Conservation (phyloP, 148 eudicot species). For the Cornus suecica region DNA sequence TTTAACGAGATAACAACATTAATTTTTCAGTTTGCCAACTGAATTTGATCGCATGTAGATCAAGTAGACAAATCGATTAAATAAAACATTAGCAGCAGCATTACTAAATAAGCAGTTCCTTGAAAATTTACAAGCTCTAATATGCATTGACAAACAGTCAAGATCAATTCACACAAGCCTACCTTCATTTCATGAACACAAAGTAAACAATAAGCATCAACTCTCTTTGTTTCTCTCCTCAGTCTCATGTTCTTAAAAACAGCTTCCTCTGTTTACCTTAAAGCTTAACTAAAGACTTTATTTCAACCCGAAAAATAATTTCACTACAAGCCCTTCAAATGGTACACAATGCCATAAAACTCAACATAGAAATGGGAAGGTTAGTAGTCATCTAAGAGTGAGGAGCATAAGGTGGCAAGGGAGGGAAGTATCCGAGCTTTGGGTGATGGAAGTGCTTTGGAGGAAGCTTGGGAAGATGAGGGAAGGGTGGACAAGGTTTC, state of each 20-base stretch:
- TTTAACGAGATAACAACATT: no score
- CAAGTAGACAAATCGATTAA: background rate
- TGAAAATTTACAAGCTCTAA: background rate
- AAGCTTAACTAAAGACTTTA: no score
- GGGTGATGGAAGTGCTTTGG: conserved; percentile 26
- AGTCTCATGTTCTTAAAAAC: background rate
- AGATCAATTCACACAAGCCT: background rate
- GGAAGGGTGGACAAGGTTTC: conserved; percentile 36
- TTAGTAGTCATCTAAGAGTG: conserved; percentile 4
- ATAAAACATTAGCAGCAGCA: background rate
- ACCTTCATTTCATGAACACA: background rate
- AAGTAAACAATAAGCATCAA: background rate
- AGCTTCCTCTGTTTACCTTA: background rate
- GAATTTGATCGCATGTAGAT: background rate
- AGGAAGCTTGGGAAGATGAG: conserved; percentile 25
- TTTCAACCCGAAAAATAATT: background rate
- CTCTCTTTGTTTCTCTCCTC: background rate
- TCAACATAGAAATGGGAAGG: background rate
- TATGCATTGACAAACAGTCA: background rate
- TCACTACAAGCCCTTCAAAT: background rate
- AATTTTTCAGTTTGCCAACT: background rate
- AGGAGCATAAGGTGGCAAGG: conserved; percentile 18
- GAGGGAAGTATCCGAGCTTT: conserved; percentile 7
- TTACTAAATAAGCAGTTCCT: background rate
- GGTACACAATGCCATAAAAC: background rate